Conservation (phyloP, 2,329 filamentous ascomycete genomes). For the Penicillium sp. region DNA sequence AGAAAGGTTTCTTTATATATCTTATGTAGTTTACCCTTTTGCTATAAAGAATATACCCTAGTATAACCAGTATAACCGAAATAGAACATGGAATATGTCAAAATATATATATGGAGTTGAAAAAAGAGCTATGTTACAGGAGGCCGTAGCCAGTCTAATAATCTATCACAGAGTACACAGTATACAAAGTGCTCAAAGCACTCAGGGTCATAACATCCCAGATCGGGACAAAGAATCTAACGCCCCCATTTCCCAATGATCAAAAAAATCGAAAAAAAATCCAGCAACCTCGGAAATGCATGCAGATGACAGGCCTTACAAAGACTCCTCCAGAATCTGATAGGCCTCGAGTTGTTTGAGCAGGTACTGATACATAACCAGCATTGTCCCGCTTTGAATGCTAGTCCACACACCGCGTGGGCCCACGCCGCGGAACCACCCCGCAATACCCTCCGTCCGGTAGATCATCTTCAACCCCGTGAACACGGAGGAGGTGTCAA, state of each 20-base stretch:
- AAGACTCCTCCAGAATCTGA: constrained; percentile 28
- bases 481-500: constrained; percentile 87
- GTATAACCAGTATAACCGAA: not conserved
- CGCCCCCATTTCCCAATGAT: constrained; percentile 15
- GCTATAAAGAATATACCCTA: not conserved
- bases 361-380: constrained; percentile 89
- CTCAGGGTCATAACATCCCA: constrained; percentile 8
- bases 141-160: constrained; percentile 20
- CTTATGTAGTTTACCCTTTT: not conserved
- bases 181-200: constrained; percentile 14
- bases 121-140: constrained; percentile 18
- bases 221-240: constrained; percentile 12
- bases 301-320: constrained; percentile 16
- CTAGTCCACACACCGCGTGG: constrained; percentile 95
- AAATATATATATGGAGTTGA: not conserved
- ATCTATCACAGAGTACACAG: constrained; percentile 19
- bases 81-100: not conserved
- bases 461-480: constrained; percentile 86
- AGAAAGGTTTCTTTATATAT: not conserved
- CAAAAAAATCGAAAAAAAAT: constrained; percentile 17
- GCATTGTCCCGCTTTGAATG: constrained; percentile 93
- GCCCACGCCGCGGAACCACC: constrained; percentile 93
- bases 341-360: constrained; percentile 70
- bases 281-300: constrained; percentile 12
- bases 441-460: constrained; percentile 78